Base-by-base conservation (phyloP, 2,329 filamentous ascomycete genomes). In the Penicillium aurantiogriseum region DNA sequence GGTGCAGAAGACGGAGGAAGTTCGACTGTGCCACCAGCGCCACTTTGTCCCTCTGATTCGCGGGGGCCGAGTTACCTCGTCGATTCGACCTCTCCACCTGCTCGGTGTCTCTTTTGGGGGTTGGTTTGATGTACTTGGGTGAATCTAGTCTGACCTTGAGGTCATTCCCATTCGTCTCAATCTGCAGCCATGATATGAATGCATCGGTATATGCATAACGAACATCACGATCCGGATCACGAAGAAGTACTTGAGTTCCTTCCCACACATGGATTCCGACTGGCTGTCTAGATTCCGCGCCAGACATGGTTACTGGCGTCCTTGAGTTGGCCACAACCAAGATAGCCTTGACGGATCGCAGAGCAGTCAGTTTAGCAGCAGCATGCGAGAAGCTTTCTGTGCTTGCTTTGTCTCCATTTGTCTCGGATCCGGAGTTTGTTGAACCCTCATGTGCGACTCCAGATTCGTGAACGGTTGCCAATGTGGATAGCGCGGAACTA, bases 241-340 rank as follows among this genome's bases (percentile, higher is more conserved):
- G 87, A 21, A 97, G 78, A 44, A 97, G 84, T 90, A 91, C 96
- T 60, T 97, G 91, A 0, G 92, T 96, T n/a, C 91, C 91, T 74
- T 97, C 92, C 94, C 94, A 99, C 0, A 92, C 89, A 54, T 89
- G 84, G 9, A 96, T 81, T 0, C 90, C 87, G 0, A 95, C 90
- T 40, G 82, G 85, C 71, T 88, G 90, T 61, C 92, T 84, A 6
- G 86, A 85, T 51, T 94, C 83, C 31, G 84, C 84, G 51, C 80
- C 82, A 70, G 81, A 86, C 63, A 82, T 83, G 63, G 78, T 81
- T 58, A 82, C 77, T 63, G 82, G 85, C 23, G 81, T 83, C 63
- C 82, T 83, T 42, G 83, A 83, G 68, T 95, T 96, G 3, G 93
- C 92, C 23, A 95, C 88, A 21, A 88, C 77, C 21, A 99, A 79